These are phyloP conservation scores for Lachancea thermotolerans DNA, from an alignment of 805 yeast species.

Conservation along the genomic window DNA sequence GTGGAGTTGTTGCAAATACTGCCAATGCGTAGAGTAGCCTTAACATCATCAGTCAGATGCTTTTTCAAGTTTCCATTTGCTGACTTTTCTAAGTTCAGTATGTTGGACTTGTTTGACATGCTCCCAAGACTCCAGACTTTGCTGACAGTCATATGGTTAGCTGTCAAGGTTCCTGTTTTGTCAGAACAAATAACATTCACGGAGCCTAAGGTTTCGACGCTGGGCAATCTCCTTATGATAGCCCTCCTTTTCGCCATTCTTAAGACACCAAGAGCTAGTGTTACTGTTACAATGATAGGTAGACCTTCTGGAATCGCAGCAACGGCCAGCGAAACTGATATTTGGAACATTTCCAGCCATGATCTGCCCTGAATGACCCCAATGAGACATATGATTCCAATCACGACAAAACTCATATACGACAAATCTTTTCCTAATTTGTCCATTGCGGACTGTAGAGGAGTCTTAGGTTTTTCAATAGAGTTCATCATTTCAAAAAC, in stretches of 20 bases:
- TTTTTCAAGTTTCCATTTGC: conserved; percentile 35
- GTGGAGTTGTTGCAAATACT: conserved; percentile 70
- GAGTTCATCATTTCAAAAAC: conserved; percentile 93
- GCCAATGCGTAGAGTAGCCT: conserved; percentile 53
- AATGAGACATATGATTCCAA: conserved; percentile 84
- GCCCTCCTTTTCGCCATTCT: conserved; percentile 95
- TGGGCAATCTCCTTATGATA: conserved; percentile 87
- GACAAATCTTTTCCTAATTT: conserved; percentile 89
- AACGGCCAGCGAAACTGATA: conserved; percentile 93
- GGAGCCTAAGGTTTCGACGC: conserved; percentile 91
- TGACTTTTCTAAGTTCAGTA: conserved; percentile 41
- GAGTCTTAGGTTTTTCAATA: conserved; percentile 97
- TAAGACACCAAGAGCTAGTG: conserved; percentile 90
- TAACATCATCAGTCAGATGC: conserved; percentile 49
- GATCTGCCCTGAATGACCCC: conserved; percentile 89
- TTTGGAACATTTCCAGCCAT: conserved; percentile 97
- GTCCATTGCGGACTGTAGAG: conserved; percentile 93
- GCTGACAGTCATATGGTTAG: conserved; percentile 85
- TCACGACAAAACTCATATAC: conserved; percentile 72
- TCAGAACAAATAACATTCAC: conserved; percentile 91
- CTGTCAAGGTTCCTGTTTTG: conserved; percentile 85
- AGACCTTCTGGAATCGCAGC: conserved; percentile 99
- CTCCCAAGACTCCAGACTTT: conserved; percentile 70
- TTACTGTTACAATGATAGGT: conserved; percentile 96
- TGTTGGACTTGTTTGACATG: conserved; percentile 36